A percentile compares a stretch with the other conserved stretches of the same genome.
Conservation (phyloP, 805 yeast species). For the Saccharomycopsis fermentans region DNA sequence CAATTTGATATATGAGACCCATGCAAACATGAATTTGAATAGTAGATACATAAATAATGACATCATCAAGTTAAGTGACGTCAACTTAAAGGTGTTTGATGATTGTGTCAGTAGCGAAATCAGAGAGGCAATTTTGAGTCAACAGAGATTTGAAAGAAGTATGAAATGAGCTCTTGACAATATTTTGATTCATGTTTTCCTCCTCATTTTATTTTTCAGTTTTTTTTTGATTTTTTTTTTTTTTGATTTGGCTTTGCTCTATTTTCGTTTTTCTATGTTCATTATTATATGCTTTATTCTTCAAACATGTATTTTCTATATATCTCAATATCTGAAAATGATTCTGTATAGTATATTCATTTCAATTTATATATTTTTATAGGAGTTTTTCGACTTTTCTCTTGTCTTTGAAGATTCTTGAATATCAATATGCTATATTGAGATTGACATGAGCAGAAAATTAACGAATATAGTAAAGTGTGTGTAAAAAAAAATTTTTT, state of each 20-base stretch:
- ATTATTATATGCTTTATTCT: no score
- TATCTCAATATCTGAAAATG: no score
- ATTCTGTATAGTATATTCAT: no score
- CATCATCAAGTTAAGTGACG: constrained; percentile 39
- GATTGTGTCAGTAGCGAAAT: constrained; percentile 48
- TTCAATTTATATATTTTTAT: no score
- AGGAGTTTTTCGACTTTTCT: no score
- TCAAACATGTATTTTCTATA: no score
- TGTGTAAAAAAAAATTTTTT: neutral
- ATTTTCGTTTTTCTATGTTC: no score
- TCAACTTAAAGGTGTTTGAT: constrained; percentile 49
- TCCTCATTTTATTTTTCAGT: neutral
- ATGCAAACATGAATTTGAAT: constrained; percentile 22
- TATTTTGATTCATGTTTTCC: neutral
- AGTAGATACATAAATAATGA: constrained; percentile 29
- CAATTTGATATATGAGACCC: constrained; percentile 37
- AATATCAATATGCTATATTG: neutral
- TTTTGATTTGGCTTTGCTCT: no score
- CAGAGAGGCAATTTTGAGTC: constrained; percentile 50
- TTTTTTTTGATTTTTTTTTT: neutral
- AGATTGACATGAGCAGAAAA: neutral
- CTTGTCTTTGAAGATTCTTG: no score
- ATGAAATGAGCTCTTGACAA: neutral
- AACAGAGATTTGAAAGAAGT: constrained; percentile 40
- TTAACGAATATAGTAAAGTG: neutral